phyloP scores from a whole-genome alignment of 2,329 filamentous ascomycete genomes.

The Trichoderma guizhouense region DNA sequence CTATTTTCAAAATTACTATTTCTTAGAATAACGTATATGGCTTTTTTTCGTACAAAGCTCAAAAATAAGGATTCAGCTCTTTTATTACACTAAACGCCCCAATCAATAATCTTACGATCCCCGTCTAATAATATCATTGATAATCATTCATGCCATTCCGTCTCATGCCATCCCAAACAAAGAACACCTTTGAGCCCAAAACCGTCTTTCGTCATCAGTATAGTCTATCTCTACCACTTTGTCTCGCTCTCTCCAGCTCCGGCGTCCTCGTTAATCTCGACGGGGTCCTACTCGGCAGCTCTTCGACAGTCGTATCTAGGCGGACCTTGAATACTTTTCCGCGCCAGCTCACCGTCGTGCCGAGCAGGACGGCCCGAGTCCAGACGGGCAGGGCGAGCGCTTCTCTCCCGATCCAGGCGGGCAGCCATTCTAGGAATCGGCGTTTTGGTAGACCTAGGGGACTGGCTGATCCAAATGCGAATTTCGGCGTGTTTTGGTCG shows the following conservation, averaged over 20 bases:
- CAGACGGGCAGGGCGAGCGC: constrained; percentile 82
- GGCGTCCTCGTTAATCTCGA: constrained; percentile 20
- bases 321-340: constrained; percentile 78
- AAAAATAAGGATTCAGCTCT: not conserved
- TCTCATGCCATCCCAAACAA: not conserved
- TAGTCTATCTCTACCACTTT: constrained; percentile 27
- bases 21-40: not conserved
- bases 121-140: not conserved
- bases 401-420: constrained; percentile 84
- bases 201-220: constrained; percentile 21
- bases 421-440: constrained; percentile 66
- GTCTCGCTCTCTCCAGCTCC: constrained; percentile 24
- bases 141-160: not conserved
- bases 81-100: constrained; percentile 3
- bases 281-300: constrained; percentile 24
- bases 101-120: not conserved
- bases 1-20: not conserved
- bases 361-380: constrained; percentile 85
- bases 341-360: constrained; percentile 82
- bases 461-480: constrained; percentile 53
- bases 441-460: constrained; percentile 45
- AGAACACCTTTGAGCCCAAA: not conserved
- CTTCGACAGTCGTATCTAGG: constrained; percentile 74
- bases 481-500: constrained; percentile 70
- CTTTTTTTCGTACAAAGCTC: not conserved